These are phyloP conservation scores for Hibiscus tridactylites DNA, from an alignment of 345 rosid genomes.

Conservation along the genomic window DNA sequence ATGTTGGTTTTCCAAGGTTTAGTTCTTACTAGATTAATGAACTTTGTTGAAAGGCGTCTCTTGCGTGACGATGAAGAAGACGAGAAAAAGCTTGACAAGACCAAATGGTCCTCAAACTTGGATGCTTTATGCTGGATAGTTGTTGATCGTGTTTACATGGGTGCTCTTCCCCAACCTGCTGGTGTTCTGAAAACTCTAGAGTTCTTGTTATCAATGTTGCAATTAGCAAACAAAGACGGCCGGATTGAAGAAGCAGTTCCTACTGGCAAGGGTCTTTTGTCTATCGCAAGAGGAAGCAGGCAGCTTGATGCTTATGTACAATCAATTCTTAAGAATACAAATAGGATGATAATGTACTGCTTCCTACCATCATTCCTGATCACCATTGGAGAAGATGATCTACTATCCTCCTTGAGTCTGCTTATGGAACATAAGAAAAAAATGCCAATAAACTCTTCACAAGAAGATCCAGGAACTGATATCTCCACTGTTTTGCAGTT, in stretches of 20 bases:
- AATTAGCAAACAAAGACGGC: conserved; percentile 94
- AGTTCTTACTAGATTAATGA: conserved; percentile 87
- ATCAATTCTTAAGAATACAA: conserved; percentile 84
- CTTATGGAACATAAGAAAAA: conserved; percentile 63
- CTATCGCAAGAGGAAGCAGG: conserved; percentile 72
- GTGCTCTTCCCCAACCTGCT: conserved; percentile 87
- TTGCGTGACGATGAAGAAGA: conserved; percentile 98
- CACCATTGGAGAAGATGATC: conserved; percentile 74
- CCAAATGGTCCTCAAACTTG: conserved; percentile 84
- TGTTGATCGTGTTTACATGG: conserved; percentile 95
- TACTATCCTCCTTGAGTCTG: conserved; percentile 69
- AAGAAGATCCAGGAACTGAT: conserved; percentile 69
- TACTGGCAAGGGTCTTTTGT: conserved; percentile 79
- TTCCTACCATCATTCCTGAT: conserved; percentile 87
- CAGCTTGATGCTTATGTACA: conserved; percentile 88
- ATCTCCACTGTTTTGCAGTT: conserved; percentile 77
- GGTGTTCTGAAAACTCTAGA: conserved; percentile 75
- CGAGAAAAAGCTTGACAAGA: conserved; percentile 81
- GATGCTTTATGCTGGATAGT: conserved; percentile 95
- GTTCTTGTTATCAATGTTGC: conserved; percentile 90
- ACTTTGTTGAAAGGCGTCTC: conserved; percentile 92
- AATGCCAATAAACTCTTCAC: conserved; percentile 34
- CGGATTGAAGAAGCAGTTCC: conserved; percentile 87
- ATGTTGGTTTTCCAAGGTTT: conserved; percentile 88
- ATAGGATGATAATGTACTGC: conserved; percentile 81